These are phyloP conservation scores for Vitellaria paradoxa DNA, from an alignment of 179 eudicot genomes.

Conservation along the genomic window DNA sequence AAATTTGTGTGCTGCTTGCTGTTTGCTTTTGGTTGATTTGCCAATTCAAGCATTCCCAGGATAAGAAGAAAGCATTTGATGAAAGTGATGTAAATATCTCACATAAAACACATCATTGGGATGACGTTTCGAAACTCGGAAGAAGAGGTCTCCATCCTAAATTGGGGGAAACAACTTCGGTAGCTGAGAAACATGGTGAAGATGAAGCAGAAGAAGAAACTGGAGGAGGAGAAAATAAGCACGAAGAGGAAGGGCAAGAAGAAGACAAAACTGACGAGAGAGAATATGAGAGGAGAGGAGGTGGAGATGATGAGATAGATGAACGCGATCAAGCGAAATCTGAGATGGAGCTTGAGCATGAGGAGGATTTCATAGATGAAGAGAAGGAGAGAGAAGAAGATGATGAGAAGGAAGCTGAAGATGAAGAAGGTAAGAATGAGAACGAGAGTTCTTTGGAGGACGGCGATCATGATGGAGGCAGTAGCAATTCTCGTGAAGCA, in stretches of 20 bases:
- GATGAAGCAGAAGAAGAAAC: slow-evolving; percentile 42
- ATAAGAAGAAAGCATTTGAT: slow-evolving; percentile 67
- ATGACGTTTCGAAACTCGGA: slow-evolving; percentile 50
- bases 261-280: slow-evolving; percentile 17
- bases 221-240: slow-evolving; percentile 20
- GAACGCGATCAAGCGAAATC: slow-evolving; percentile 51
- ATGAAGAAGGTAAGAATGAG: slow-evolving; percentile 33
- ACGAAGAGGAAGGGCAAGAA: slow-evolving; percentile 20
- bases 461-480: slow-evolving; percentile 46
- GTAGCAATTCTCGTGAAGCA: slow-evolving; percentile 56
- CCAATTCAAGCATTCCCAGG: slow-evolving; percentile 89
- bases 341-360: slow-evolving; percentile 42
- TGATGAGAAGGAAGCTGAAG: slow-evolving; percentile 25
- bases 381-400: slow-evolving; percentile 34
- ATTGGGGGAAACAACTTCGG: slow-evolving; percentile 23
- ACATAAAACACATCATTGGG: slow-evolving; percentile 12
- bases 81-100: slow-evolving; percentile 38
- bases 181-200: slow-evolving; percentile 41
- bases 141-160: slow-evolving; percentile 62
- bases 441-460: slow-evolving; percentile 32
- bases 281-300: slow-evolving; percentile 42
- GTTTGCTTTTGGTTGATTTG: slow-evolving; percentile 86
- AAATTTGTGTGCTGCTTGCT: slow-evolving; percentile 72
- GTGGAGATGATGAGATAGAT: slow-evolving; percentile 56
- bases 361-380: slow-evolving; percentile 36